Evolutionary conservation across 306 rosid species (phyloP).

Genomic region (Amphicarpaea edgeworthii): DNA sequence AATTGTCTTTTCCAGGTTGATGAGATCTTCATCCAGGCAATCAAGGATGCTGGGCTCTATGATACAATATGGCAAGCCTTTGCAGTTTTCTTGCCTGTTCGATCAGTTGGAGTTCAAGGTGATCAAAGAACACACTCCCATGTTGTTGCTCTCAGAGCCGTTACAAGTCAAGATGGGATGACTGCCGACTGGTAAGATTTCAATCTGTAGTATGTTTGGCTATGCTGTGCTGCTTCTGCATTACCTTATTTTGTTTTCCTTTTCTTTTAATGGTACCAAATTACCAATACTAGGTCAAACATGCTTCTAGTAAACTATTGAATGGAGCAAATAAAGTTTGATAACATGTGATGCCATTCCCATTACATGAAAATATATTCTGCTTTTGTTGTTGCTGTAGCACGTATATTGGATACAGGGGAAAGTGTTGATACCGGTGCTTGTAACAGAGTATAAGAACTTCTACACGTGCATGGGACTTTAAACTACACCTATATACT

Average conservation of each 20-base stretch:
- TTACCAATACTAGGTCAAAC: neutral
- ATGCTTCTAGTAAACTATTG: neutral
- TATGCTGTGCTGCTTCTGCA: slow-evolving; percentile 29
- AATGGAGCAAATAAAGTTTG: slow-evolving; percentile 17
- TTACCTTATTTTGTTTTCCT: neutral
- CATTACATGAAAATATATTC: neutral
- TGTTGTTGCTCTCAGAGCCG: slow-evolving; percentile 94
- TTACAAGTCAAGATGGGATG: slow-evolving; percentile 99
- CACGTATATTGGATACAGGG: slow-evolving; percentile 25
- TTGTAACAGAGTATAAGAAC: slow-evolving; percentile 12
- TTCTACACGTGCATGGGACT: neutral
- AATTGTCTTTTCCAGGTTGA: slow-evolving; percentile 67
- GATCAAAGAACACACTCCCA: slow-evolving; percentile 97
- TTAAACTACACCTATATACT: too few species aligned
- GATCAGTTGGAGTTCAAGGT: slow-evolving; percentile 96
- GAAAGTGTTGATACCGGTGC: slow-evolving; percentile 19
- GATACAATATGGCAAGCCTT: slow-evolving; percentile 98
- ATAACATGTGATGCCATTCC: neutral
- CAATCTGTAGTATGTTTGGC: slow-evolving; percentile 13
- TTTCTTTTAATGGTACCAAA: neutral
- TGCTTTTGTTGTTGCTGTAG: slow-evolving; percentile 24
- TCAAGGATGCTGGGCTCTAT: slow-evolving; percentile 91
- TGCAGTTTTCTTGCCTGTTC: slow-evolving; percentile 89
- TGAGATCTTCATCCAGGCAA: slow-evolving; percentile 92
- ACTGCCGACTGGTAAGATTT: slow-evolving; percentile 91